phyloP scores from a whole-genome alignment of 805 yeast genomes.

The Pichia thaimueangensis region DNA sequence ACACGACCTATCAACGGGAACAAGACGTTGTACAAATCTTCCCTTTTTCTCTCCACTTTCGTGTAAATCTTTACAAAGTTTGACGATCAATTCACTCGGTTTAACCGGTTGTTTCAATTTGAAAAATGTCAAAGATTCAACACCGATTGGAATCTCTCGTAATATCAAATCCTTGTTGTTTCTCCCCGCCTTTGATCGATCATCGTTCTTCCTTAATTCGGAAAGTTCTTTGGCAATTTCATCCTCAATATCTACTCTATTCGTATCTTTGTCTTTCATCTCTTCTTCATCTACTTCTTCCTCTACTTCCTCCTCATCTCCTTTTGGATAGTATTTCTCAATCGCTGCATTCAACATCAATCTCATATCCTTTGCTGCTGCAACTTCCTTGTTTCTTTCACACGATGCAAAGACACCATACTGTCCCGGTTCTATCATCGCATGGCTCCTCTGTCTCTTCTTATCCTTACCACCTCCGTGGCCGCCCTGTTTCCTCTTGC shows the following conservation, averaged over 20 bases:
- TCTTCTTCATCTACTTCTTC: constrained; percentile 12
- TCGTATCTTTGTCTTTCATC: constrained; percentile 18
- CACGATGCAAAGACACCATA: constrained; percentile 89
- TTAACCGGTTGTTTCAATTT: constrained; percentile 73
- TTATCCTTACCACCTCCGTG: constrained; percentile 13
- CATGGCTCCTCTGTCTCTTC: constrained; percentile 38
- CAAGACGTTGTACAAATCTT: constrained; percentile 68
- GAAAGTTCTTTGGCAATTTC: constrained; percentile 65
- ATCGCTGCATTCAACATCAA: constrained; percentile 49
- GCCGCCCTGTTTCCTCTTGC: constrained; percentile 20
- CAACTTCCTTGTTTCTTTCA: constrained; percentile 69
- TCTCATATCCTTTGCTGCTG: constrained; percentile 68
- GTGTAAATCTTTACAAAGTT: constrained; percentile 55
- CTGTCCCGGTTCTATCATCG: constrained; percentile 72
- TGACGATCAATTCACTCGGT: constrained; percentile 65
- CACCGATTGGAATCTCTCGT: constrained; percentile 56
- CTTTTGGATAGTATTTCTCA: constrained; percentile 37
- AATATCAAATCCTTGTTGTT: constrained; percentile 40
- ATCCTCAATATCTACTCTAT: constrained; percentile 63
- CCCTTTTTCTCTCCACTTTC: constrained; percentile 51
- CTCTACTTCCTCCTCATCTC: constrained; percentile 18
- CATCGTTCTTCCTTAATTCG: constrained; percentile 38
- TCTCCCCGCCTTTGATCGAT: constrained; percentile 30
- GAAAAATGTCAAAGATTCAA: constrained; percentile 81
- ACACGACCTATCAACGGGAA: constrained; percentile 74